Evolutionary conservation across 2,329 filamentous ascomycete genomes (phyloP).

Genomic region (Penicillium sp.): DNA sequence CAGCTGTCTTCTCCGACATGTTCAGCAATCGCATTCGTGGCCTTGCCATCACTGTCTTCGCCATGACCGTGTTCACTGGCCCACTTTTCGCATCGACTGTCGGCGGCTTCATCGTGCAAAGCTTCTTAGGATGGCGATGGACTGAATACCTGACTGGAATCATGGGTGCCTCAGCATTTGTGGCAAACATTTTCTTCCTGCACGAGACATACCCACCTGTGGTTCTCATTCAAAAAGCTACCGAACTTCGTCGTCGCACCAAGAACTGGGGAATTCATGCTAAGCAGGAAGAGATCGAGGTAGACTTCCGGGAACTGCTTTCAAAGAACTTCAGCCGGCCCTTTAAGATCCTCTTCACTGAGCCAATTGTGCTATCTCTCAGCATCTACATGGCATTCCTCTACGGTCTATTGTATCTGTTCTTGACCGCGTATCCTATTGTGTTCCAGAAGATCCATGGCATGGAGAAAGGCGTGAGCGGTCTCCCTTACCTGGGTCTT

Average conservation of each 20-base stretch:
- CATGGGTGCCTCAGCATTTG: conserved; percentile 53
- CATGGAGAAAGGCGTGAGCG: conserved; percentile 67
- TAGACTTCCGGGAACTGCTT: conserved; percentile 6
- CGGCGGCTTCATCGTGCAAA: conserved; percentile 53
- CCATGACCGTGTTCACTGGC: conserved; percentile 52
- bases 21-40: conserved; percentile 50
- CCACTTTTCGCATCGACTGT: conserved; percentile 53
- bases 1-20: conserved; percentile 58
- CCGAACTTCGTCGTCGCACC: conserved; percentile 9
- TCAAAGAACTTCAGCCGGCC: conserved; percentile 51
- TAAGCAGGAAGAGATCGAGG: conserved; percentile 46
- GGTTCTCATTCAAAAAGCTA: conserved; percentile 52
- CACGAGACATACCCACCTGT: conserved; percentile 58
- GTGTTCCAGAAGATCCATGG: conserved; percentile 35
- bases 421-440: conserved; percentile 36
- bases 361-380: conserved; percentile 44
- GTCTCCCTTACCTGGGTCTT: conserved; percentile 83
- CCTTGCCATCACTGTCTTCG: conserved; percentile 50
- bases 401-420: conserved; percentile 34
- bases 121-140: conserved; percentile 53
- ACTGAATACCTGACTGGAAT: conserved; percentile 54
- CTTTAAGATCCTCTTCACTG: conserved; percentile 42
- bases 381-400: conserved; percentile 37
- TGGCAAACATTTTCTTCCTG: conserved; percentile 51
- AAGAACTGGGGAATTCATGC: conserved; percentile 44